Evolutionary conservation across 2,329 filamentous ascomycete species (phyloP).

Genomic region (Fusarium sp.): DNA sequence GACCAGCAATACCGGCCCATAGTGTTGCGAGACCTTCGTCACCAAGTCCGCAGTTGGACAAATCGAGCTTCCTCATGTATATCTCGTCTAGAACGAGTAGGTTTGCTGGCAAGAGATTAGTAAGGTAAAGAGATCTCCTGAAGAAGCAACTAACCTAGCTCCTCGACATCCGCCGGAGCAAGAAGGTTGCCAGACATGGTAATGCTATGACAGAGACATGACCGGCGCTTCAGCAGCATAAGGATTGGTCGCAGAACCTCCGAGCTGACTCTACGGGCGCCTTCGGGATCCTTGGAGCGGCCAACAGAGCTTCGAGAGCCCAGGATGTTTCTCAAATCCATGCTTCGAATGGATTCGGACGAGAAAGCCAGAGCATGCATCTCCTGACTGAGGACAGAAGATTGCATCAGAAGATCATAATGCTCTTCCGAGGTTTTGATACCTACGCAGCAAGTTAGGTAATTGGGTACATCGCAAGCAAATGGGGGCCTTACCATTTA

Average conservation of each 20-base stretch:
- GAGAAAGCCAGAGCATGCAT: slow-evolving; percentile 70
- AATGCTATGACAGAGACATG: slow-evolving; percentile 67
- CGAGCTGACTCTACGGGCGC: slow-evolving; percentile 49
- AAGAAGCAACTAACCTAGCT: slow-evolving; percentile 58
- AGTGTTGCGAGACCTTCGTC: slow-evolving; percentile 65
- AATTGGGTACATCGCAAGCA: not conserved
- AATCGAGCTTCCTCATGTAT: slow-evolving; percentile 64
- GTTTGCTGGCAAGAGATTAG: slow-evolving; percentile 48
- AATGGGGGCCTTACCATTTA: slow-evolving; percentile 61
- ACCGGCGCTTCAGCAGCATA: slow-evolving; percentile 63
- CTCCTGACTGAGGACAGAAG: slow-evolving; percentile 69
- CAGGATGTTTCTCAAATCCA: slow-evolving; percentile 66
- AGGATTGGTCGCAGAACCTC: slow-evolving; percentile 66
- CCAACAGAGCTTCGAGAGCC: slow-evolving; percentile 47
- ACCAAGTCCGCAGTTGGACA: slow-evolving; percentile 67
- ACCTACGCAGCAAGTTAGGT: slow-evolving; percentile 51
- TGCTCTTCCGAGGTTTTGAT: slow-evolving; percentile 65
- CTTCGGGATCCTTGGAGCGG: slow-evolving; percentile 42
- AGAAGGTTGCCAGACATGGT: slow-evolving; percentile 66
- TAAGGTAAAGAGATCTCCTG: not conserved
- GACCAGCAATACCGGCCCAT: slow-evolving; percentile 64
- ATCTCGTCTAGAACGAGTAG: slow-evolving; percentile 54
- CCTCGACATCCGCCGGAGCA: slow-evolving; percentile 63
- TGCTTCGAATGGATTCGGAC: slow-evolving; percentile 69
- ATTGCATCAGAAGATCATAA: slow-evolving; percentile 64